phyloP scores from a whole-genome alignment of 495 filamentous ascomycete genomes.

The Pyrenopolyporus hunteri region DNA sequence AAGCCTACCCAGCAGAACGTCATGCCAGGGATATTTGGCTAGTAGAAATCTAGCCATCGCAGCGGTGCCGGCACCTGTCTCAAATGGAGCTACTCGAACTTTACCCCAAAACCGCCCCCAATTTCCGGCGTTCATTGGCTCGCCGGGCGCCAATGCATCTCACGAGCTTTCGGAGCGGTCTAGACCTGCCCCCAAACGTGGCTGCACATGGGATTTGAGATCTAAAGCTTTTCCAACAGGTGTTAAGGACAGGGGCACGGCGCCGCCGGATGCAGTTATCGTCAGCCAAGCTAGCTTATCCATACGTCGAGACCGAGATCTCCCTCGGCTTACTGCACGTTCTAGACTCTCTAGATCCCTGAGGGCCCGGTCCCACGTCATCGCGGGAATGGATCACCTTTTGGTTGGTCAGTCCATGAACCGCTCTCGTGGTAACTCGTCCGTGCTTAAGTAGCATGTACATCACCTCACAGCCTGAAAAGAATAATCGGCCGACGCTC shows the following conservation, averaged over 20 bases:
- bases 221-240: constrained; percentile 7
- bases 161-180: constrained; percentile 35
- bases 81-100: constrained; percentile 1
- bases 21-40: constrained; percentile 15
- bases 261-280: constrained; percentile 21
- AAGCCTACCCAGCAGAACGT: constrained; percentile 5
- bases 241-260: constrained; percentile 10
- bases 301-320: constrained; percentile 7
- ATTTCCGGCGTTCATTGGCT: constrained; percentile 19
- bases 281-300: constrained; percentile 31
- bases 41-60: neutral
- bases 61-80: constrained; percentile 6
- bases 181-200: constrained; percentile 34
- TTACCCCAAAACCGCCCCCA: constrained; percentile 27
- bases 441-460: constrained; percentile 6
- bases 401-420: constrained; percentile 7
- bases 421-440: constrained; percentile 7
- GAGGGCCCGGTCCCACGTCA: constrained; percentile 22
- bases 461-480: neutral
- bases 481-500: constrained; percentile 7
- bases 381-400: constrained; percentile 16
- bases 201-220: constrained; percentile 21
- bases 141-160: constrained; percentile 33
- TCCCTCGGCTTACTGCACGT: constrained; percentile 22
- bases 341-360: constrained; percentile 22